Evolutionary conservation across 2,329 filamentous ascomycete genomes (phyloP), one percentile per base, ranked within the genome.

Genomic region (Fulvia fulva): DNA sequence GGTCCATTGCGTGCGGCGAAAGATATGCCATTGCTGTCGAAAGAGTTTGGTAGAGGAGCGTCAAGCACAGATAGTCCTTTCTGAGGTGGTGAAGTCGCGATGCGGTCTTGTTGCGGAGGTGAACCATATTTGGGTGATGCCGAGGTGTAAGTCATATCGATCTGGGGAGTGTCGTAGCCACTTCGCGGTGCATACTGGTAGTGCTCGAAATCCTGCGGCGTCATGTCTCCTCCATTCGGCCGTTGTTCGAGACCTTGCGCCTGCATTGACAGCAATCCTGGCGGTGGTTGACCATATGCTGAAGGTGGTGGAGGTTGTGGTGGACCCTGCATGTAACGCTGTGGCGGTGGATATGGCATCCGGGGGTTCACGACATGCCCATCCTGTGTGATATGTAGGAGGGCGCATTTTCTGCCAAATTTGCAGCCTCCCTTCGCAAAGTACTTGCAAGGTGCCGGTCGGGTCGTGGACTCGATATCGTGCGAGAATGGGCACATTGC

Each of bases 341-440:
- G 62, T 19, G 61, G 56, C 9, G 60, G 65, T 25, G 55, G 22
- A 8, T 56, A 60, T 25, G 62, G 56, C 55, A 59, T 64, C 19
- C 56, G 63, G 81, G 89, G 78, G 76, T 97, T 97, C 72, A 97
- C 90, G 72, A 93, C 86, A 68, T 91, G 87, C 60, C 94, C 94
- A 75, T 97, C 92, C 67, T 92, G 91, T 51, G 97, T 87, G 70
- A 97, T 89, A 76, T 99, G 94, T 65, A 95, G 90, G 71, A 97
- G 90, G 71, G 93, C 93, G 80, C 94, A 99, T 77, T 97, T 97
- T 63, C 91, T 89, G 62, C 94, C 94, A 74, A 97, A 99, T 76
- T 97, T 97, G 86, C 94, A 99, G 77, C 97, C 97, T 66, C 94
- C 94, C 91, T 97, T 99, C 71, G 92, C 89, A 75, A 97, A 99